Evolutionary conservation across 2,329 filamentous ascomycete species (phyloP).

Genomic region (Colletotrichum tofieldiae): DNA sequence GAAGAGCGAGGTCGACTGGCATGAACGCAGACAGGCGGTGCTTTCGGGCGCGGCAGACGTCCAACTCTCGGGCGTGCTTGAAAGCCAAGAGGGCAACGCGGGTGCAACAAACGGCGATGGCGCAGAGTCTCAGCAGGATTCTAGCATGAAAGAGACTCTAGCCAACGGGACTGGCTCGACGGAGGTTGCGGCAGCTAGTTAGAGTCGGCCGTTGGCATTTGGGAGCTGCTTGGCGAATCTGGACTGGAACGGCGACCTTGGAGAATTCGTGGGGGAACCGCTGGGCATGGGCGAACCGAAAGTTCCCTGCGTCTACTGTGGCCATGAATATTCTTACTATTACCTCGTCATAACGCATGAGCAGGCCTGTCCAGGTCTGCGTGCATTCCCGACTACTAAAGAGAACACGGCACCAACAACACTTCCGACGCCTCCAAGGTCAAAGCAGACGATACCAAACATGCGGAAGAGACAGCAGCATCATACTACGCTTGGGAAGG

Average conservation of each 20-base stretch:
- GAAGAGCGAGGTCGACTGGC: slow-evolving; percentile 76
- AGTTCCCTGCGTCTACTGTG: slow-evolving; percentile 1
- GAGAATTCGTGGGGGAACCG: neutral
- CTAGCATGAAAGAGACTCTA: slow-evolving; percentile 12
- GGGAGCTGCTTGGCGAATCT: neutral
- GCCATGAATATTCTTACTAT: neutral
- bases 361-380: neutral
- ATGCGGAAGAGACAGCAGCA: neutral
- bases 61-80: slow-evolving; percentile 55
- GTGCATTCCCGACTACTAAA: neutral
- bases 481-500: neutral
- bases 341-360: neutral
- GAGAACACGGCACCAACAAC: neutral
- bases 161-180: slow-evolving; percentile 30
- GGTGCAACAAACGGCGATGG: slow-evolving; percentile 43
- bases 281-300: slow-evolving; percentile 5
- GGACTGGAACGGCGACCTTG: neutral
- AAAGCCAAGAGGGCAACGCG: slow-evolving; percentile 42
- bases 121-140: slow-evolving; percentile 45
- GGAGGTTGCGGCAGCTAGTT: slow-evolving; percentile 24
- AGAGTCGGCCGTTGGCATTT: neutral
- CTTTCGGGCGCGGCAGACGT: slow-evolving; percentile 65
- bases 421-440: no score
- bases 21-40: slow-evolving; percentile 70
- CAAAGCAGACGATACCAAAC: neutral